Base-by-base conservation (phyloP, 2,329 filamentous ascomycete genomes). In the Ceratocystis destructans region DNA sequence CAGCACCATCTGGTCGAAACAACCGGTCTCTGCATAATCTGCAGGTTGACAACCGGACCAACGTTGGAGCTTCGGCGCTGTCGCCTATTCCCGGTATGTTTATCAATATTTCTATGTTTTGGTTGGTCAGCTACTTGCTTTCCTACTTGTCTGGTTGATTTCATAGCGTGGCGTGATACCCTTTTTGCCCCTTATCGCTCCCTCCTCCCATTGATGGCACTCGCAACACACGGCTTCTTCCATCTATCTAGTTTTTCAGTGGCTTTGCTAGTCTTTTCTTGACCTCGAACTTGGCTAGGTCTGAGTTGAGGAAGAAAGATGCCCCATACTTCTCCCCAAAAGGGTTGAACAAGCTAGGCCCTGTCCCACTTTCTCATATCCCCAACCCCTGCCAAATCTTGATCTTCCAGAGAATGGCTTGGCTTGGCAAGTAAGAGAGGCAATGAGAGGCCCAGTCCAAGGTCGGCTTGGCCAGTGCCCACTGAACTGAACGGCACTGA, bases 1-100 rank as follows among this genome's bases (percentile, higher is more conserved):
- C 72, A 75, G 69, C 71, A 72, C 69, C 74, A 71, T 62, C 70
- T 72, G 64, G 72, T 70, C 64, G 67, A 44, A 66, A 64, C 41
- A 66, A 64, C 64, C 67, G 67, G n/a, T n/a, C 61, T 22, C 61
- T 61, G 41, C 64, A 66, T 53, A 55, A 59, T n/a, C 61, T 68
- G n/a, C 53, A 65, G 15, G 67, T 68, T n/a, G 67, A 68, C 41
- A 53, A 64, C 45, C 44, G 64, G 20, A 2, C 55, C 17, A 48
- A 53, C 61, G 28, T 66, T 33, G 64, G 41, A n/a, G 33, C 67
- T 17, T 62, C 67, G 31, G 45, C 64, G 20, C 48, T 68, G 41
- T 66, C 64, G 12, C 64, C 67, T 31, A 68, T 68, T 66, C 67
- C 67, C 17, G 67, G 67, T 68, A 66, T 28, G 67, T 66, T 41